Evolutionary conservation across 805 yeast genomes (phyloP).

Genomic region (Candida xiaguanensis): DNA sequence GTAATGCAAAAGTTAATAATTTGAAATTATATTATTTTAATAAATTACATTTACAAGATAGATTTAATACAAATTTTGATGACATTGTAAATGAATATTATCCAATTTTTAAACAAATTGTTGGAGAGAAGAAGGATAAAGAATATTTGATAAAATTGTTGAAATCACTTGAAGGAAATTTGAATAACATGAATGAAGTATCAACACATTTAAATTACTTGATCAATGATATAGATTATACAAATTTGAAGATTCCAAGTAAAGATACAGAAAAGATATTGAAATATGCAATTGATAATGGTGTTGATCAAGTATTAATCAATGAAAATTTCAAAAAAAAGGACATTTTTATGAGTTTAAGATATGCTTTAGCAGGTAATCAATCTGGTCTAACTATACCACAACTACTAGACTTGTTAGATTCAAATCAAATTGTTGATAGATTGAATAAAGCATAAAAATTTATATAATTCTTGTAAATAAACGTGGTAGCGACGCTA

Average conservation of each 20-base stretch:
- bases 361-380: slow-evolving; percentile 70
- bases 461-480: slow-evolving; percentile 7
- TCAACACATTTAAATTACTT: slow-evolving; percentile 45
- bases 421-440: slow-evolving; percentile 30
- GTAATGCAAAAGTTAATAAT: slow-evolving; percentile 88
- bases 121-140: slow-evolving; percentile 13
- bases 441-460: slow-evolving; percentile 20
- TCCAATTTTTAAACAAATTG: slow-evolving; percentile 15
- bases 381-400: slow-evolving; percentile 69
- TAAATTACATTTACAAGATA: slow-evolving; percentile 54
- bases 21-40: slow-evolving; percentile 75
- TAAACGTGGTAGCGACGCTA: too few relatives aligned
- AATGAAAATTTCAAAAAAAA: slow-evolving; percentile 25
- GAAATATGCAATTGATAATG: neutral
- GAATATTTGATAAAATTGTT: slow-evolving; percentile 36
- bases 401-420: slow-evolving; percentile 52
- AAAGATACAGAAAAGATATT: slow-evolving; percentile 3
- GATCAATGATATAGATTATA: slow-evolving; percentile 36
- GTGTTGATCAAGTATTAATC: slow-evolving; percentile 5
- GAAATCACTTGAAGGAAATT: slow-evolving; percentile 41
- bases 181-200: slow-evolving; percentile 55
- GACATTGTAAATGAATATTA: slow-evolving; percentile 32
- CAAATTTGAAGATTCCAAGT: slow-evolving; percentile 10
- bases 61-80: slow-evolving; percentile 20
- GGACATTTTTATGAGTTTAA: slow-evolving; percentile 50